Conservation (phyloP, 192 early-diverging fungal genomes). For the Chytriomyces confervae region DNA sequence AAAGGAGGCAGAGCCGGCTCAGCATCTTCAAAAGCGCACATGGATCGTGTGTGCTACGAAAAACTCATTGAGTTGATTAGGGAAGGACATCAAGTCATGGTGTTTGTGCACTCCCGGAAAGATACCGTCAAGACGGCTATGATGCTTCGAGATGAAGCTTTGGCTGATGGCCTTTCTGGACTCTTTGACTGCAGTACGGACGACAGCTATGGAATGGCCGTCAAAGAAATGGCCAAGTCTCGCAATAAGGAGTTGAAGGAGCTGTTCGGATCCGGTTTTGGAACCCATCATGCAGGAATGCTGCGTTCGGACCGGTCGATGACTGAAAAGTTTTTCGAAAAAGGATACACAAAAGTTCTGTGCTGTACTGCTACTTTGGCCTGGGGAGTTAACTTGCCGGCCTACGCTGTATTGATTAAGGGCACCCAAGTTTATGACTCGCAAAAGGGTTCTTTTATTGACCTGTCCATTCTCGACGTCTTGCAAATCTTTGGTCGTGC, state of each 20-base stretch:
- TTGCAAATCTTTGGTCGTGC: conserved; percentile 99
- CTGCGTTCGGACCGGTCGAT: conserved; percentile 83
- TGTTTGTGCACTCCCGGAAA: conserved; percentile 98
- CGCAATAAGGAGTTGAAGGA: conserved; percentile 87
- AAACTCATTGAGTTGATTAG: conserved; percentile 70
- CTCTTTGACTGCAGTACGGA: conserved; percentile 67
- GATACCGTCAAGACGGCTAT: conserved; percentile 96
- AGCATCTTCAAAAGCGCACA: conserved; percentile 60
- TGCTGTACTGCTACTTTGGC: conserved; percentile 98
- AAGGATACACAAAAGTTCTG: conserved; percentile 82
- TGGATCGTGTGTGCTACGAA: conserved; percentile 89
- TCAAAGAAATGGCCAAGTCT: conserved; percentile 72
- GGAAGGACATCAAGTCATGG: conserved; percentile 96
- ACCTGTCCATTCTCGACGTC: conserved; percentile 97
- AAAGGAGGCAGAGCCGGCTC: conserved; percentile 83
- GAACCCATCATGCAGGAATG: conserved; percentile 98
- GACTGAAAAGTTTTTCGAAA: conserved; percentile 88
- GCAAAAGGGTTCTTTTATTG: conserved; percentile 91
- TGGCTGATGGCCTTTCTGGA: conserved; percentile 53
- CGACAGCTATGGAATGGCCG: conserved; percentile 56
- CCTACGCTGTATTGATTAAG: conserved; percentile 98
- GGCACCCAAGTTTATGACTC: conserved; percentile 96
- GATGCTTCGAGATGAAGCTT: conserved; percentile 76
- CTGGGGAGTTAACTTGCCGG: conserved; percentile 99
- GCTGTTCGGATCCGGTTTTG: conserved; percentile 81